Base-by-base conservation (phyloP, 2,329 filamentous ascomycete genomes). In the Escovopsis sp. region DNA sequence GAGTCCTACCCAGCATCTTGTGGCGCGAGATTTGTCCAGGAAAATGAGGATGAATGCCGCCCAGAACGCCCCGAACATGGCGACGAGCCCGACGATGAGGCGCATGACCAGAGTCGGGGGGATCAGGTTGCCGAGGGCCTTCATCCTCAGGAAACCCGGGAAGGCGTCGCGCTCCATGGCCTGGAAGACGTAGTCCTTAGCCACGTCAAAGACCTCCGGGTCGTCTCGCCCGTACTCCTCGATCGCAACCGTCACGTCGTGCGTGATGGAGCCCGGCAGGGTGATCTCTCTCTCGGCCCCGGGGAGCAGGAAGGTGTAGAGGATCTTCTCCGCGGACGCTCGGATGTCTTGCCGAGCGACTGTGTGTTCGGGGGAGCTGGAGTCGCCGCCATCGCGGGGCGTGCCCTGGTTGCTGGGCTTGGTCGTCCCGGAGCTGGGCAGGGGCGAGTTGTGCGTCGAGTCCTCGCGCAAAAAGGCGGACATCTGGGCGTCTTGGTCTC, bases 81-180 rank as follows among this genome's bases (percentile, higher is more conserved):
- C 75, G 38, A 63, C 68, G 40, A 98, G 71, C 31, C 89, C 91
- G 50, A 94, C 59, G 37, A 94, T 86, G 40, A 96, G 68, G 41
- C 91, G 76, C 51, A 93, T 71, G 56, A 96, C 77, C 50, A 94
- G 80, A 37, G 86, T 94, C 13, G 89, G 78, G 3, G 89, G 91
- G 25, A 98, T 89, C 12, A 98, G 72, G 56, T 98, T 98, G 45
- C 93, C 93, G 20, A 98, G 71, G 3, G 91, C 91, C 65, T 96
- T 96, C 65, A 86, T 85, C 56, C 89, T 76, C 45, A 98, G 71
- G 63, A 98, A 98, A 1, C 89, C 89, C 1, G 93, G 91, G 58
- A 94, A 98, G n/a, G 93, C 91, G 65, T 98, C 91, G 43, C 93
- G 78, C 65, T 98, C 93, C 91, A 98, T 98, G 30, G 93, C 93